These are phyloP conservation scores for Torulaspora pretoriensis DNA, from an alignment of 1,139 yeast genomes.

Conservation along the genomic window DNA sequence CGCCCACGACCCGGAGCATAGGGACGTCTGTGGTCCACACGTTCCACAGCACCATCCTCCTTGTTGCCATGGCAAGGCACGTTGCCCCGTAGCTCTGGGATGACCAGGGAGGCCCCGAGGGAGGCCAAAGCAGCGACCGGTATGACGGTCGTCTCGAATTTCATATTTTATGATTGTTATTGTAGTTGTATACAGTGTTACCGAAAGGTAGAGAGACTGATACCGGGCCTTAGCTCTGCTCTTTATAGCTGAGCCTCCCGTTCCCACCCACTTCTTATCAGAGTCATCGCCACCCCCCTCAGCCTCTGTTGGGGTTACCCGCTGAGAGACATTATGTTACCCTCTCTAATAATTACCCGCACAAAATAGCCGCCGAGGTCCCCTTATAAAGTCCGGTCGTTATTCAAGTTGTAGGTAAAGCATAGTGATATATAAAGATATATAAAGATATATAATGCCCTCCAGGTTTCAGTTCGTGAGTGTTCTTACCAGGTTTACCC, in stretches of 20 bases:
- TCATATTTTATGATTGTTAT: constrained; percentile 13
- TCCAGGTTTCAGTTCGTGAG: too few relatives aligned
- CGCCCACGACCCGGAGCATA: neutral
- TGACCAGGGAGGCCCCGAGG: constrained; percentile 21
- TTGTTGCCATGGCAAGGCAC: constrained; percentile 8
- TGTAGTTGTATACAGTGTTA: too few relatives aligned
- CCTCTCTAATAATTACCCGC: too few relatives aligned
- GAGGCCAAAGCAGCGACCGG: constrained; percentile 23
- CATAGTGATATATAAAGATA: too few relatives aligned
- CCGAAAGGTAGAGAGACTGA: too few relatives aligned
- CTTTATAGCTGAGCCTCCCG: neutral
- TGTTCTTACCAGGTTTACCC: too few relatives aligned
- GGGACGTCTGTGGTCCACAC: neutral
- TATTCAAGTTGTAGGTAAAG: too few relatives aligned
- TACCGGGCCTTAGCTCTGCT: neutral
- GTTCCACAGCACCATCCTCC: neutral
- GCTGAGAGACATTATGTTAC: too few relatives aligned
- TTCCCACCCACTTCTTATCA: constrained; percentile 7
- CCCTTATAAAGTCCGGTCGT: too few relatives aligned
- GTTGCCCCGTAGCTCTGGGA: constrained; percentile 18
- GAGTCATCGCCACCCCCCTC: neutral
- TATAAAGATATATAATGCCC: too few relatives aligned
- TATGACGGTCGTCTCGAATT: constrained; percentile 18
- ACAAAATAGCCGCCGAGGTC: too few relatives aligned
- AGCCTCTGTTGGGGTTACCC: too few relatives aligned